Evolutionary conservation across 1,284 basidiomycete species (phyloP), one percentile per base, ranked within the genome.

Genomic region (Tausonia pullulans): DNA sequence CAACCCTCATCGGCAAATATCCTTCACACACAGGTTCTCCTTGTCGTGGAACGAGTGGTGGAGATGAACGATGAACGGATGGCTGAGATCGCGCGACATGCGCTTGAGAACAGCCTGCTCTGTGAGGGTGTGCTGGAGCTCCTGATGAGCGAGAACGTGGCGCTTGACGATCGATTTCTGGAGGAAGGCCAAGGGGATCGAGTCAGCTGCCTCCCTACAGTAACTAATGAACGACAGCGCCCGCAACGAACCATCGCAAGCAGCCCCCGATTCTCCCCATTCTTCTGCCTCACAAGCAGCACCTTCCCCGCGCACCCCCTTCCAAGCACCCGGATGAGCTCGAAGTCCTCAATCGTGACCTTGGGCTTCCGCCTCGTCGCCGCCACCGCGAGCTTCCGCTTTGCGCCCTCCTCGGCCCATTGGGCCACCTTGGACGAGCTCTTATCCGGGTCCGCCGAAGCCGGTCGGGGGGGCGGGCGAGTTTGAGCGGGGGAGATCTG

Each of bases 1-100:
- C 27, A 27, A 27, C 2, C 27, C 27, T 27, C 27, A 27, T 27
- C 27, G 27, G 27, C 27, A 27, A 27, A 27, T 27, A 27, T 27
- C 27, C 27, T 27, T 27, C 27, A 92, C 81, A 77, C 92, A 96
- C 66, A 97, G 78, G 73, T 95, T 93, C 75, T 95, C 90, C 75
- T 87, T 87, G 77, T 97, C 93, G 74, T 95, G 91, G 79, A 97
- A 97, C 75, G 88, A 89, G 86, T 89, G 94, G 83, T 90, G 90
- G 11, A 98, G 82, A 74, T 87, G 89, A 65, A 96, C 90, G 64
- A 97, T 87, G 75, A 97, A 98, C 4, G 91, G 91, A 74, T 95
- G 92, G 70, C 82, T 81, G 67, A 82, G 78, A 1, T 87, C 85
- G 40, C 71, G 71, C 4, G 79, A 77, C 86, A 97, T 94, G 60